Evolutionary conservation across 2,329 filamentous ascomycete species (phyloP).

Genomic region (Botrytis aclada): DNA sequence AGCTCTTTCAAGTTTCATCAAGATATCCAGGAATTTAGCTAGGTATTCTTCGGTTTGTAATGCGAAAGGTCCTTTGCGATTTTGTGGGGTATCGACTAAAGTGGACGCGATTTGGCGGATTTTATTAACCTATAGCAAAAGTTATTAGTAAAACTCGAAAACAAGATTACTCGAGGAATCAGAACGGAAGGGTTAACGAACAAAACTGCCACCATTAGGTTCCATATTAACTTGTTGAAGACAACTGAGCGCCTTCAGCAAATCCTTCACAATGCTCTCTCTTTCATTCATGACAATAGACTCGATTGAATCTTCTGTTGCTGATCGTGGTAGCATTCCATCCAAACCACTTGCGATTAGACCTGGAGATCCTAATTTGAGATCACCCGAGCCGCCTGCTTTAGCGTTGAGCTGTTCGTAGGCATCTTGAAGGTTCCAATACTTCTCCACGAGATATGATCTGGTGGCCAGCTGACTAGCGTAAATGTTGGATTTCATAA

Average conservation of each 20-base stretch:
- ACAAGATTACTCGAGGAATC: not conserved
- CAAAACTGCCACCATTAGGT: conserved; percentile 62
- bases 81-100: conserved; percentile 61
- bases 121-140: conserved; percentile 60
- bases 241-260: conserved; percentile 69
- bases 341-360: conserved; percentile 33
- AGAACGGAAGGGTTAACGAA: conserved; percentile 41
- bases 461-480: conserved; percentile 76
- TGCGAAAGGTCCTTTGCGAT: conserved; percentile 50
- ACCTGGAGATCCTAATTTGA: conserved; percentile 26
- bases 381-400: conserved; percentile 2
- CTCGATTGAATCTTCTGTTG: conserved; percentile 42
- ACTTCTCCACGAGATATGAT: conserved; percentile 83
- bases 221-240: conserved; percentile 86
- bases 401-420: conserved; percentile 48
- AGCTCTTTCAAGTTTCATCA: conserved; percentile 64
- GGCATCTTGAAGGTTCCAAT: conserved; percentile 72
- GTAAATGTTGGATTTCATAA: conserved; percentile 89
- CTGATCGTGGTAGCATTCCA: conserved; percentile 38
- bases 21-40: conserved; percentile 67
- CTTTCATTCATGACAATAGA: conserved; percentile 67
- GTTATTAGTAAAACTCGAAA: conserved; percentile 16
- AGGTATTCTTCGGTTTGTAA: conserved; percentile 68
- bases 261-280: conserved; percentile 75
- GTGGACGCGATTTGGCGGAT: conserved; percentile 82